A percentile compares a stretch with the other conserved stretches of the same genome.
Conservation (phyloP, 192 early-diverging fungal genomes). For the Diversispora epigaea region DNA sequence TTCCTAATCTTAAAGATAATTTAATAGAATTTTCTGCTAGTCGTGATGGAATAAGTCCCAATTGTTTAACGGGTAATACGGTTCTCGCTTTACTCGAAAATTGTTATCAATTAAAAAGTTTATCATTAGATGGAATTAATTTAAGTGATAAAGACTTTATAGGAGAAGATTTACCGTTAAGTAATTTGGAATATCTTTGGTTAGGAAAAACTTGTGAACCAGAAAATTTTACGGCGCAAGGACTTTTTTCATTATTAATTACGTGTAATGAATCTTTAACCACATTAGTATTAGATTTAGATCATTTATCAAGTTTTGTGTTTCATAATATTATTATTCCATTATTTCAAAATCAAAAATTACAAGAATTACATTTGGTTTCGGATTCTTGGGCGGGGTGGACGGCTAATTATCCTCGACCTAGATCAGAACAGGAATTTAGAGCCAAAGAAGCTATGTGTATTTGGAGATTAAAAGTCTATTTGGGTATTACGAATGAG, state of each 20-base stretch:
- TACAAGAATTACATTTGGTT: constrained; percentile 25
- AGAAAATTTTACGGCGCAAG: constrained; percentile 1
- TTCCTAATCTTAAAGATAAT: constrained; percentile 10
- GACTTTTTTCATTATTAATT: constrained; percentile 10
- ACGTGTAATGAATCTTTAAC: constrained; percentile 6
- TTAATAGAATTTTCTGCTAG: constrained; percentile 19
- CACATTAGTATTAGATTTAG: not conserved
- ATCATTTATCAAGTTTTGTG: constrained; percentile 19
- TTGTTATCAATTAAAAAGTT: constrained; percentile 14
- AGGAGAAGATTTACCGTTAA: not conserved
- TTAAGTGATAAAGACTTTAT: constrained; percentile 21
- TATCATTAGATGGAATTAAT: constrained; percentile 12
- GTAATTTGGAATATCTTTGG: constrained; percentile 1
- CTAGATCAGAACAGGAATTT: constrained; percentile 16
- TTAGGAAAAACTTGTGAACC: constrained; percentile 20
- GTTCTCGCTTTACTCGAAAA: constrained; percentile 1
- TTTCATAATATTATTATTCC: constrained; percentile 28
- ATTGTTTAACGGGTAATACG: not conserved
- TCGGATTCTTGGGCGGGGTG: constrained; percentile 29
- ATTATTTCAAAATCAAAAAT: constrained; percentile 12
- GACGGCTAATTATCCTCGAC: constrained; percentile 25
- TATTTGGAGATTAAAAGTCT: constrained; percentile 28
- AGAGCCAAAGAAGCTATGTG: constrained; percentile 34
- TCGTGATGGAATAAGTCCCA: constrained; percentile 2
- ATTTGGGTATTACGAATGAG: constrained; percentile 24